These are phyloP conservation scores for Neocucurbitaria cava DNA, from an alignment of 2,329 filamentous ascomycete species.

Conservation along the genomic window DNA sequence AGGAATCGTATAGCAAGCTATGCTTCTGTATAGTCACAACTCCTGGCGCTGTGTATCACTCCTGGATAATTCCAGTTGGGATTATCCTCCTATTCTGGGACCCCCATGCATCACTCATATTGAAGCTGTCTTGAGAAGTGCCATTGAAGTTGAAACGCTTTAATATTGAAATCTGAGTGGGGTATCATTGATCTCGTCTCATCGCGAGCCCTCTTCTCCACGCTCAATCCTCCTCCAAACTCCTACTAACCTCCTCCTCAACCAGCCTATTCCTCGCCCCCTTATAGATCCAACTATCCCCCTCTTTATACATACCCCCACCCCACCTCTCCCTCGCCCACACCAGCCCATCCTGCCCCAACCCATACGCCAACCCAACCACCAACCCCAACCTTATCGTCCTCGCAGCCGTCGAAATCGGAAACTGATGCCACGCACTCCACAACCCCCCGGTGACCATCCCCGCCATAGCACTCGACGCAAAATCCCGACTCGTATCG, in stretches of 20 bases:
- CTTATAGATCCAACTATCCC: constrained; percentile 53
- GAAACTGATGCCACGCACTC: constrained; percentile 84
- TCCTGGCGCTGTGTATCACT: background rate
- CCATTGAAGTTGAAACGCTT: background rate
- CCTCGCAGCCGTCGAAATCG: constrained; percentile 64
- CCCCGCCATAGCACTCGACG: constrained; percentile 82
- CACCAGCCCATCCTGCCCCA: constrained; percentile 78
- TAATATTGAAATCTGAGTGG: background rate
- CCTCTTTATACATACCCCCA: constrained; percentile 49
- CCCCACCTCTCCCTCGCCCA: constrained; percentile 74
- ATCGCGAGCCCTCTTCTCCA: background rate
- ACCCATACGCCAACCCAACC: constrained; percentile 80
- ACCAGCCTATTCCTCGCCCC: constrained; percentile 46
- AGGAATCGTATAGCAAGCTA: background rate
- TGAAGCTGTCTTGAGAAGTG: background rate
- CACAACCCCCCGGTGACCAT: constrained; percentile 85
- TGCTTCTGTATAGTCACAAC: background rate
- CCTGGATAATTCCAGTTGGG: background rate
- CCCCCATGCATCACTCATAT: background rate
- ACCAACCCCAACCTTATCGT: constrained; percentile 82
- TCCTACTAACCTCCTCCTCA: constrained; percentile 8
- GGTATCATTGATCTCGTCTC: background rate
- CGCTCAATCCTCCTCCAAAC: constrained; percentile 6
- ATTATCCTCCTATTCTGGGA: background rate
- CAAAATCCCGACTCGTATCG: constrained; percentile 66